These are phyloP conservation scores for Diaporthe nobilis DNA, from an alignment of 2,329 filamentous ascomycete genomes.

Conservation along the genomic window DNA sequence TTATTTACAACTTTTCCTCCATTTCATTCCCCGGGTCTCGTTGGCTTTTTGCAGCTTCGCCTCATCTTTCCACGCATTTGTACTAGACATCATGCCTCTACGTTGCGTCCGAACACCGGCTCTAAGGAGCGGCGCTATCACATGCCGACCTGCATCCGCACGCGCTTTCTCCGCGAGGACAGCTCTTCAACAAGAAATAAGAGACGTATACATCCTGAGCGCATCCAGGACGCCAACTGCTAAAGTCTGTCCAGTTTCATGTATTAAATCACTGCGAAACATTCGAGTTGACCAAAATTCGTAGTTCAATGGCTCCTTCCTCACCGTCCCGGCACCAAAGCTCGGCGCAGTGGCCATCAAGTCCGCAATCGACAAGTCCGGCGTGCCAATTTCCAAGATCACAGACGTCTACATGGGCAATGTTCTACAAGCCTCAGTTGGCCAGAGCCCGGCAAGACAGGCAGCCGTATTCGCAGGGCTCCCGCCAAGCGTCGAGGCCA, in stretches of 20 bases:
- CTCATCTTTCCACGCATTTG: neutral
- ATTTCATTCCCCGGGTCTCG: neutral
- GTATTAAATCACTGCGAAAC: neutral
- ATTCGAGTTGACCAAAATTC: neutral
- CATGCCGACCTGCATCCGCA: conserved; percentile 41
- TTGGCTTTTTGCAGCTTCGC: neutral
- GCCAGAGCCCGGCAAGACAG: conserved; percentile 93
- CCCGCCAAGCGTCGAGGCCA: conserved; percentile 83
- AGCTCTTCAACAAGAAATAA: conserved; percentile 75
- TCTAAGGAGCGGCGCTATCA: conserved; percentile 37
- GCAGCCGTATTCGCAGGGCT: conserved; percentile 91
- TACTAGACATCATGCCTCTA: conserved; percentile 34
- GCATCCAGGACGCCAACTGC: conserved; percentile 90
- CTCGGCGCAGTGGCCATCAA: conserved; percentile 94
- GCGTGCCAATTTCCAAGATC: conserved; percentile 84
- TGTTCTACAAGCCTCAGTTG: conserved; percentile 85
- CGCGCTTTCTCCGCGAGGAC: conserved; percentile 63
- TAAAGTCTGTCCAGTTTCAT: conserved; percentile 69
- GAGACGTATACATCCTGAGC: conserved; percentile 94
- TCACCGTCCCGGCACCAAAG: conserved; percentile 85
- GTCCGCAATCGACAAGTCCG: conserved; percentile 88
- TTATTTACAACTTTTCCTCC: neutral
- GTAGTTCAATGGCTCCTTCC: conserved; percentile 94
- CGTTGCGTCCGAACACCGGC: conserved; percentile 47
- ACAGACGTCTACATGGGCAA: conserved; percentile 98